phyloP scores from a whole-genome alignment of 2,329 filamentous ascomycete species.

The Sclerotinia sclerotiorum region DNA sequence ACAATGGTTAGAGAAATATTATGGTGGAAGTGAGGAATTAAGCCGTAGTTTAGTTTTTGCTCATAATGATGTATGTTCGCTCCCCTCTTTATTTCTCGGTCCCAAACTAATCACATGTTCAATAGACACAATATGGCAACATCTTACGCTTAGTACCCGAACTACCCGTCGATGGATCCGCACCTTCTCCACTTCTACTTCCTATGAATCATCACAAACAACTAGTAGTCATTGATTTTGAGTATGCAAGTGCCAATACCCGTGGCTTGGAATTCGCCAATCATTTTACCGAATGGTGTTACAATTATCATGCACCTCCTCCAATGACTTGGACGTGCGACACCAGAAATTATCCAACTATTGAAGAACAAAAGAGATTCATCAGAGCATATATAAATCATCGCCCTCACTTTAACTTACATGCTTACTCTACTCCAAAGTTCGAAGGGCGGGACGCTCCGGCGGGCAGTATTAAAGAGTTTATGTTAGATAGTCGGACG shows the following conservation, averaged over 20 bases:
- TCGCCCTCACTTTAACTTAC: conserved; percentile 62
- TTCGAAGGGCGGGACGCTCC: conserved; percentile 35
- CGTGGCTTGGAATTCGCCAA: conserved; percentile 92
- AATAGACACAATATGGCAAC: conserved; percentile 94
- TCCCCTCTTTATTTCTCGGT: conserved; percentile 1
- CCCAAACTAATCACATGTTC: conserved; percentile 21
- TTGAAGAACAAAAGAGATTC: conserved; percentile 81
- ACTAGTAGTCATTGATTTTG: conserved; percentile 95
- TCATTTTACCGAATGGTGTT: conserved; percentile 97
- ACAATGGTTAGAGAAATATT: conserved; percentile 67
- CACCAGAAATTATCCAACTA: conserved; percentile 68
- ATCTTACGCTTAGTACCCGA: conserved; percentile 73
- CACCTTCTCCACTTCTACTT: conserved; percentile 75
- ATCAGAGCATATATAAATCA: conserved; percentile 85
- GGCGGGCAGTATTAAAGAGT: conserved; percentile 44
- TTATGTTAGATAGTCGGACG: conserved; percentile 77
- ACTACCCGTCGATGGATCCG: conserved; percentile 45
- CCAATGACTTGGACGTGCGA: conserved; percentile 65
- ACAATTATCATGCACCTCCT: conserved; percentile 84
- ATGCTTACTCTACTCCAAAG: conserved; percentile 43
- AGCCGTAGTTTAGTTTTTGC: conserved; percentile 82
- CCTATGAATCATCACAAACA: conserved; percentile 95
- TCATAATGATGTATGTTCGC: conserved; percentile 82
- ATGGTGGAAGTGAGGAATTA: conserved; percentile 65
- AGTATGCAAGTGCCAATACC: conserved; percentile 89